Evolutionary conservation across 768 basidiomycete species (phyloP), one percentile per base, ranked within the genome.

Genomic region (Mycena alexandri): DNA sequence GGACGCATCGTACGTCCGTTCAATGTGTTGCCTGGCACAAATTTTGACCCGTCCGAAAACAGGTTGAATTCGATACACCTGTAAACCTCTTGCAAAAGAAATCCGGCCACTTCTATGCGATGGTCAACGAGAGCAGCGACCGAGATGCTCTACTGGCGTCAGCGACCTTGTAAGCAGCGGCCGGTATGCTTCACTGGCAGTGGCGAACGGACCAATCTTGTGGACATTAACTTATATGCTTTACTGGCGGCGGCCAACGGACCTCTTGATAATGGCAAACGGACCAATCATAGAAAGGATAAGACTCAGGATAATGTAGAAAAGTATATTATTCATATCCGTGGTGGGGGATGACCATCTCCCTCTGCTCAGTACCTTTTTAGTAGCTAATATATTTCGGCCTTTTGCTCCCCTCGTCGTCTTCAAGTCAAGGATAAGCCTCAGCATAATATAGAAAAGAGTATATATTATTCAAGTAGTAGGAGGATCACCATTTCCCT

Each of bases 401-500:
- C 29, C 29, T 29, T 29, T 29, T 29, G 29, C 29, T 29, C 29
- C 29, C 29, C 29, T 29, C 6, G 29, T 6, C 29, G 29, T 29
- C 6, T 29, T 29, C 29, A 29, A 29, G 29, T 29, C 6, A 29
- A 29, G 29, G 3, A 29, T 29, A 29, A 29, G 29, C 29, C 29
- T 29, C 29, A 29, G 29, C 3, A 29, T 29, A 6, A 29, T 29
- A 25, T 8, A 33, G 33, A 33, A 11, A 42, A n/a, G 47, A 33
- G 57, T 14, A 29, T 13, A 36, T 21, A 52, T 46, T 22, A 56
- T 22, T 41, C 24, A n/a, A n/a, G n/a, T n/a, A 19, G 16, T 13
- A 43, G 9, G 11, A 1, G 8, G 12, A 44, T 80, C 82, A 94
- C 93, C 92, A 93, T 77, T 93, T 94, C 25, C 81, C 80, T 72